These are phyloP conservation scores for Suillus luteus DNA, from an alignment of 768 basidiomycete species.

Conservation along the genomic window DNA sequence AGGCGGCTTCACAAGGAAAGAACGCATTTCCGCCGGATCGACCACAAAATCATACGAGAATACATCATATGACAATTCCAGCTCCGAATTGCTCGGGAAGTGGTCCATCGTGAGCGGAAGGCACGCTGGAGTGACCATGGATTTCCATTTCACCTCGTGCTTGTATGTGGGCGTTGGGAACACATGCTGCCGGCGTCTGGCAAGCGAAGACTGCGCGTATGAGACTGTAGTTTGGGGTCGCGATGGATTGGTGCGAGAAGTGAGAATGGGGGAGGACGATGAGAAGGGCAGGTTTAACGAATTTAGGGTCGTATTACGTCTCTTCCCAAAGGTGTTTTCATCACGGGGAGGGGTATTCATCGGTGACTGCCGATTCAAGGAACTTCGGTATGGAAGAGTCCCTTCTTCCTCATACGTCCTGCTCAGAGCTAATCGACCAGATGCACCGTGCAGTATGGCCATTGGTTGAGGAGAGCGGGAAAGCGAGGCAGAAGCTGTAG, in stretches of 20 bases:
- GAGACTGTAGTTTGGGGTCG: constrained; percentile 59
- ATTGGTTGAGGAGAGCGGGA: constrained; percentile 45
- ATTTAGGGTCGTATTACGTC: constrained; percentile 50
- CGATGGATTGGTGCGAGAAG: constrained; percentile 63
- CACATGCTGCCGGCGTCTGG: constrained; percentile 87
- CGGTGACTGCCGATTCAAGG: constrained; percentile 60
- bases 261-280: constrained; percentile 45
- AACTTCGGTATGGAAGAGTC: constrained; percentile 45
- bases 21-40: constrained; percentile 80
- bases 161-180: constrained; percentile 73
- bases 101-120: constrained; percentile 90
- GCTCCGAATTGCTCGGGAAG: constrained; percentile 74
- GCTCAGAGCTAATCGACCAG: constrained; percentile 47
- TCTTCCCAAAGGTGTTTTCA: constrained; percentile 51
- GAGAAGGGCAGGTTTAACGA: constrained; percentile 44
- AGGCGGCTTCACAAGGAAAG: constrained; percentile 80
- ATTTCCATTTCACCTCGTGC: constrained; percentile 91
- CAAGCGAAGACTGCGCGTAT: constrained; percentile 70
- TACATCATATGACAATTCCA: constrained; percentile 76
- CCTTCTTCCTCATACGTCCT: constrained; percentile 64
- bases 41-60: constrained; percentile 89
- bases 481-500: constrained; percentile 32
- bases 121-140: constrained; percentile 81
- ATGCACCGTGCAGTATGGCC: constrained; percentile 40
- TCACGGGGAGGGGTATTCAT: constrained; percentile 71